Evolutionary conservation across 768 basidiomycete species (phyloP), one percentile per base, ranked within the genome.

Genomic region (Lactarius deliciosus): DNA sequence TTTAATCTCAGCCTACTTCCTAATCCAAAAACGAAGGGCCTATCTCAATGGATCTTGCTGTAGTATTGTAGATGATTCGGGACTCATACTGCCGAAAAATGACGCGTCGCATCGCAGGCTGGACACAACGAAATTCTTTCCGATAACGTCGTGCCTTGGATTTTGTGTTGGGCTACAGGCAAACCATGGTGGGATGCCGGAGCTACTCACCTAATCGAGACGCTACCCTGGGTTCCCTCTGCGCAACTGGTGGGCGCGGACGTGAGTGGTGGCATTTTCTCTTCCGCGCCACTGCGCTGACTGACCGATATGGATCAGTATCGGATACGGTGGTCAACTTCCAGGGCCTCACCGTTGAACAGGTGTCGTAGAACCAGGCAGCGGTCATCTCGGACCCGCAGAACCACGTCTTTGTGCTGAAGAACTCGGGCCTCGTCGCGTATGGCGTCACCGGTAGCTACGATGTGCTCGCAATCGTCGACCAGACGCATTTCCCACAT

Each of bases 181-280:
- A 38, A 32, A 66, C 73, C 90, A 92, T 73, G 92, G 91, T 79
- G 92, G 92, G 65, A 79, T 85, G 41, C 92, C 92, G 2, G 91
- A 92, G 77, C 73, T 94, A 77, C 73, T 94, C 57, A 87, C 86
- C 3, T 82, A 80, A 54, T 86, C 92, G 5, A 91, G 92, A 34
- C 86, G 89, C 11, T 94, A 94, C 71, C 91, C 92, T 25, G 79
- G 82, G 0, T 86, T 86, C 74, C 90, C 90, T 11, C 78, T 91
- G 57, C 81, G 89, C 2, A 92, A 92, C 68, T 92, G 91, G 91
- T 92, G 90, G 90, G 91, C 91, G 5, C 81, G 91, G n/a, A 72
- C 75, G 90, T 89, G 73, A 70, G 11, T 34, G 34, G 34, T 34
- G 34, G 9, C 9, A 10, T 34, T 34, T 7, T 34, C 34, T 34